These are phyloP conservation scores for grape (Vitis vinifera) DNA, from an alignment of 164 flowering plant genomes.

Conservation along the genomic window ASM3070453v1 NC_081810.1:20470001-20470500, in stretches of 20 bases:
- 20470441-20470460: background rate
- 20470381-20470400: background rate
- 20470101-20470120: constrained; percentile 16
- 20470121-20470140: constrained; percentile 9
- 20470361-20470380: background rate
- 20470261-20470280: background rate
- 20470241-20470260: background rate
- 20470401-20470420: constrained; percentile 3
- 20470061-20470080: constrained; percentile 4
- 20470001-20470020: constrained; percentile 12
- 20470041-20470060: background rate
- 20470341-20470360: background rate
- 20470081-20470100: constrained; percentile 15
- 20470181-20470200: constrained; percentile 10
- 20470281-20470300: background rate
- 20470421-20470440: background rate
- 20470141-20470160: constrained; percentile 4
- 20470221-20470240: background rate
- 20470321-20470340: background rate
- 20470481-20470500: background rate
- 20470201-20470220: background rate
- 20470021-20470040: background rate
- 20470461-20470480: background rate
- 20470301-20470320: background rate
- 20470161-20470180: constrained; percentile 8